Evolutionary conservation across 2,329 filamentous ascomycete species (phyloP), one percentile per base, ranked within the genome.

Genomic region (Sporothrix euskadiensis): DNA sequence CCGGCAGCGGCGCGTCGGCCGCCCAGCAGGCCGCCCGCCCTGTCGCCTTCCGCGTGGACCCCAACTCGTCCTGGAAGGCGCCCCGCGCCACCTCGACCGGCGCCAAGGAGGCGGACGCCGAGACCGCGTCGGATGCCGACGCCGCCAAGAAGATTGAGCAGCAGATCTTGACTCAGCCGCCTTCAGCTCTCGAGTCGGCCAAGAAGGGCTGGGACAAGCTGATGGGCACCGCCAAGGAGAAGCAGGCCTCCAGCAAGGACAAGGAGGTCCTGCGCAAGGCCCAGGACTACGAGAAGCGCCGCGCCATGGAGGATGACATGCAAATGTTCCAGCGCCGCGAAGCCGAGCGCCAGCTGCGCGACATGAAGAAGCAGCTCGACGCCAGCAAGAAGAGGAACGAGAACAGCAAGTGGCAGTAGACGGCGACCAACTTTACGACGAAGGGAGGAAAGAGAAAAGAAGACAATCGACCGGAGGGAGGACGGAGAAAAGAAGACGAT

Each of bases 231-330:
- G 75, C 75, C 75, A 76, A 76, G 75, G 74, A 76, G 22, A 74
- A 74, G 71, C 73, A 76, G 73, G 54, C 69, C 61, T 59, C 54
- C 8, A 19, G 54, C 22, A 66, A 57, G n/a, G 52, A 70, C 61
- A 77, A 77, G 73, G 59, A 74, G 16, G 22, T 30, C 12, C 26
- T 71, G 22, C 65, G 59, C 61, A 61, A 73, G 54, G 78, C 79
- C 1, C 68, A 77, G 39, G 78, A 79, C 41, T 81, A 80, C 74
- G 78, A 81, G 74, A 76, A 77, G 72, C 98, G 97, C 87, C 88
- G 94, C 72, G 97, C 95, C 82, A 41, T 74, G 6, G 76, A 77
- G 71, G 76, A 77, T 32, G 75, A 77, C 63, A 74, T 76, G 72
- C 26, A 52, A 8, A 73, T 75, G n/a, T 75, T 73, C 72, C 76